Conservation (phyloP, 2,329 filamentous ascomycete genomes). For the Microdochium trichocladiopsis region DNA sequence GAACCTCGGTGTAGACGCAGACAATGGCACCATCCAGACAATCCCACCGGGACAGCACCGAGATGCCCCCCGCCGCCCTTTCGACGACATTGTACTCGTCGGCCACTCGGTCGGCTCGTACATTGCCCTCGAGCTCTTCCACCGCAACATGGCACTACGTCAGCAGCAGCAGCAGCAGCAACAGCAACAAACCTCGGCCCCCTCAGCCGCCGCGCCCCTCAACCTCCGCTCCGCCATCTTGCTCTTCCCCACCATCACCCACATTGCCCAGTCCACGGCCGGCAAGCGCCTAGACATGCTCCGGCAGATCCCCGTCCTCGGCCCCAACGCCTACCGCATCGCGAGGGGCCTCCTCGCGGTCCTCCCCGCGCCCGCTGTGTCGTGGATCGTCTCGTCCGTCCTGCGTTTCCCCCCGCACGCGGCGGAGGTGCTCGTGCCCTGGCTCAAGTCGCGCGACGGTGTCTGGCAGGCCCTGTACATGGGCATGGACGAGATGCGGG, state of each 20-base stretch:
- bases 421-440: slow-evolving; percentile 41
- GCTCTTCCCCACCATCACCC: slow-evolving; percentile 68
- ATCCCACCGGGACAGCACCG: not conserved
- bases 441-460: slow-evolving; percentile 49
- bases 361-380: slow-evolving; percentile 30
- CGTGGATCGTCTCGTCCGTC: slow-evolving; percentile 32
- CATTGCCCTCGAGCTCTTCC: slow-evolving; percentile 61
- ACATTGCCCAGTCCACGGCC: slow-evolving; percentile 57
- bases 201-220: slow-evolving; percentile 28
- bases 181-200: not conserved
- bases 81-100: slow-evolving; percentile 56
- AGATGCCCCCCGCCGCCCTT: slow-evolving; percentile 24
- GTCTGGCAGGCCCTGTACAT: slow-evolving; percentile 54
- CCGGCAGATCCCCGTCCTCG: slow-evolving; percentile 32
- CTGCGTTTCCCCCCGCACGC: slow-evolving; percentile 41
- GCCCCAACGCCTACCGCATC: slow-evolving; percentile 30
- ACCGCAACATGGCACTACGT: slow-evolving; percentile 38
- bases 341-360: slow-evolving; percentile 32
- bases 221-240: slow-evolving; percentile 48
- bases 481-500: slow-evolving; percentile 52
- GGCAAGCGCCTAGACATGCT: slow-evolving; percentile 45
- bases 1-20: slow-evolving; percentile 12
- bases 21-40: no score
- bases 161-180: not conserved
- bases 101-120: slow-evolving; percentile 72